These are phyloP conservation scores for Collariella sp. DNA, from an alignment of 495 filamentous ascomycete genomes.

Conservation along the genomic window DNA sequence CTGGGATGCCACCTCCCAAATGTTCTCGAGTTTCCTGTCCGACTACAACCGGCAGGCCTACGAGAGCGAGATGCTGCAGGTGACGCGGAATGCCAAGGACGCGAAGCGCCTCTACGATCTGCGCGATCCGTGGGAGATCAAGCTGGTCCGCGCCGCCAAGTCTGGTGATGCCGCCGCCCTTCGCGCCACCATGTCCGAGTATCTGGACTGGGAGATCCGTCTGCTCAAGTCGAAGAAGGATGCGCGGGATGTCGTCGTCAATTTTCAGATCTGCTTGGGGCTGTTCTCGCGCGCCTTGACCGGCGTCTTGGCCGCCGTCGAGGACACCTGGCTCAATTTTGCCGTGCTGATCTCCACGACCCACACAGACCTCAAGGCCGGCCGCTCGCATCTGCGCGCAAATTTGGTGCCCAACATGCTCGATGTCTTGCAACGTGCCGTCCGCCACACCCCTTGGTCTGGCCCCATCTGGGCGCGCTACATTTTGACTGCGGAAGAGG, in stretches of 20 bases:
- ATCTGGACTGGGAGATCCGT: slow-evolving; percentile 73
- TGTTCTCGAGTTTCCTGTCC: slow-evolving; percentile 73
- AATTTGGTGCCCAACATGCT: slow-evolving; percentile 37
- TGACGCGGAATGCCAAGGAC: slow-evolving; percentile 53
- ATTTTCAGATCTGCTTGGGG: slow-evolving; percentile 55
- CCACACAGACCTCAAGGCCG: slow-evolving; percentile 29
- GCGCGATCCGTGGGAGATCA: slow-evolving; percentile 65
- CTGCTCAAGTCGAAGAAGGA: slow-evolving; percentile 45
- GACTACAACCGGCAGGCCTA: slow-evolving; percentile 65
- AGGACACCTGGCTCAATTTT: slow-evolving; percentile 70
- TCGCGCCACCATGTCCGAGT: slow-evolving; percentile 56
- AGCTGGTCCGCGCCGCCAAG: slow-evolving; percentile 51
- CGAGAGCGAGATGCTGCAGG: slow-evolving; percentile 69
- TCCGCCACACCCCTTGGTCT: slow-evolving; percentile 85
- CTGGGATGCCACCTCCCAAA: slow-evolving; percentile 78
- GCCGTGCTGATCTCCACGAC: slow-evolving; percentile 55
- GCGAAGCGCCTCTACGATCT: slow-evolving; percentile 59
- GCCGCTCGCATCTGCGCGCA: slow-evolving; percentile 24
- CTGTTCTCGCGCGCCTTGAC: slow-evolving; percentile 70
- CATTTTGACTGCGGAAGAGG: slow-evolving; percentile 71
- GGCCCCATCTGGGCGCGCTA: slow-evolving; percentile 85
- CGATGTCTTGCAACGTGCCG: slow-evolving; percentile 57
- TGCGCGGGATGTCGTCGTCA: slow-evolving; percentile 30
- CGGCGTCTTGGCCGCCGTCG: slow-evolving; percentile 57
- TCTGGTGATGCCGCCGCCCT: slow-evolving; percentile 49